Base-by-base conservation (phyloP, 2,329 filamentous ascomycete genomes). In the Didymella glomerata region DNA sequence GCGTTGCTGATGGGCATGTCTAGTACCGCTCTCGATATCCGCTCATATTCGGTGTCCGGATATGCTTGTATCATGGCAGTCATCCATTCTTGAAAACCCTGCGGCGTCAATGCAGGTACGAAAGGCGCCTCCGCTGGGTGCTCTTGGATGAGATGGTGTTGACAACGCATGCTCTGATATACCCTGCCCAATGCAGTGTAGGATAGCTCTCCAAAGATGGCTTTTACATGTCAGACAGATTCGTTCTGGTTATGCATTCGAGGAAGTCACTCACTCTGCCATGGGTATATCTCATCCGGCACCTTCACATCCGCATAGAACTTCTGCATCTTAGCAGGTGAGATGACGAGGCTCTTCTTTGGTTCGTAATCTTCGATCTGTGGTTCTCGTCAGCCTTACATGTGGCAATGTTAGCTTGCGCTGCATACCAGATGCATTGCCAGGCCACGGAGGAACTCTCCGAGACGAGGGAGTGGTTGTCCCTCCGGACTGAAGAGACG, bases 21-120 rank as follows among this genome's bases (percentile, higher is more conserved):
- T 3, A 86, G 76, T 3, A 93, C 85, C 22, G 92, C 86, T 57
- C 85, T 87, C 42, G 86, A 82, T 4, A 97, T 80, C 10, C 93
- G 86, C 41, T 85, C 83, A 57, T 87, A 89, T 75, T 96, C 92
- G 46, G 86, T 83, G 40, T 92, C 88, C 0, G 93, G 93, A 64
- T 92, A 88, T 1, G 91, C 90, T 63, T 87, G 85, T 36, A 94
- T 89, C 74, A 91, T 85, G 38, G 86, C 81, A 1, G 86, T 88
- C 80, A 90, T 87, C 88, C 91, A 96, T 18, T 72, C 68, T 41
- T 81, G 72, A 55, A 83, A 83, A 8, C 81, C 81, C 20, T 72
- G 57, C 8, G 81, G 80, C 3, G 81, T 83, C 36, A 83, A 67
- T 5, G 76, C 80, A 5, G 81, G 81, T 20, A 82, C 75, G 24